Conservation (phyloP, 768 basidiomycete genomes). For the Trametes cubensis region DNA sequence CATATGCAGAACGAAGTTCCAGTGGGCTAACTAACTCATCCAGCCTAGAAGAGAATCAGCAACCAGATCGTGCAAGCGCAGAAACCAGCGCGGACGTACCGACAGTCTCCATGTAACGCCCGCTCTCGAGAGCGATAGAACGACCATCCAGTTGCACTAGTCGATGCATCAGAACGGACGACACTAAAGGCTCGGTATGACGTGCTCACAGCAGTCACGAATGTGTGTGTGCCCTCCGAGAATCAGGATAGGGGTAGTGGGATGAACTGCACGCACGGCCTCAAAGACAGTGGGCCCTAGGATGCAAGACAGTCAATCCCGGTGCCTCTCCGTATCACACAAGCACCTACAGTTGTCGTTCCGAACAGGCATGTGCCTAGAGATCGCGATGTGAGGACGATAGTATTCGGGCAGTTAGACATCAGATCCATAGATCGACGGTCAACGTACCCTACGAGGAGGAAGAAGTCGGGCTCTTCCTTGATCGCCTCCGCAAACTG, state of each 20-base stretch:
- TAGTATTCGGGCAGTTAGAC: no score
- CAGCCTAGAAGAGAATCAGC: conserved; percentile 43
- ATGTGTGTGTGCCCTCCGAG: conserved; percentile 84
- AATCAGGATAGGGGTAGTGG: conserved; percentile 77
- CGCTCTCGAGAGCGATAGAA: conserved; percentile 81
- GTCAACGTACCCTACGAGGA: conserved; percentile 62
- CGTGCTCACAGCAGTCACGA: conserved; percentile 70
- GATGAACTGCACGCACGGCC: conserved; percentile 73
- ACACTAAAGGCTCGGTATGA: neutral
- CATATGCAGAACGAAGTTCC: neutral
- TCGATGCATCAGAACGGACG: neutral
- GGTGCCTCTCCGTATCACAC: no score
- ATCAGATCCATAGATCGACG: no score
- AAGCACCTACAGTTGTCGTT: conserved; percentile 60
- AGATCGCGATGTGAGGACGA: neutral
- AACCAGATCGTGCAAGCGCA: neutral
- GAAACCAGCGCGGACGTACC: conserved; percentile 45
- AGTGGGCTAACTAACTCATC: conserved; percentile 52
- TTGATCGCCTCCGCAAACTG: conserved; percentile 79
- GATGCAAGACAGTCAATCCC: neutral
- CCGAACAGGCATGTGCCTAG: conserved; percentile 82
- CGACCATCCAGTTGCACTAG: conserved; percentile 68
- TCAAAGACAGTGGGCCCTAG: conserved; percentile 73
- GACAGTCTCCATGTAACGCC: conserved; percentile 91
- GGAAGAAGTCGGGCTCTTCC: conserved; percentile 82